phyloP scores from a whole-genome alignment of 1,284 basidiomycete species.

The Apiotrichum domesticum region DNA sequence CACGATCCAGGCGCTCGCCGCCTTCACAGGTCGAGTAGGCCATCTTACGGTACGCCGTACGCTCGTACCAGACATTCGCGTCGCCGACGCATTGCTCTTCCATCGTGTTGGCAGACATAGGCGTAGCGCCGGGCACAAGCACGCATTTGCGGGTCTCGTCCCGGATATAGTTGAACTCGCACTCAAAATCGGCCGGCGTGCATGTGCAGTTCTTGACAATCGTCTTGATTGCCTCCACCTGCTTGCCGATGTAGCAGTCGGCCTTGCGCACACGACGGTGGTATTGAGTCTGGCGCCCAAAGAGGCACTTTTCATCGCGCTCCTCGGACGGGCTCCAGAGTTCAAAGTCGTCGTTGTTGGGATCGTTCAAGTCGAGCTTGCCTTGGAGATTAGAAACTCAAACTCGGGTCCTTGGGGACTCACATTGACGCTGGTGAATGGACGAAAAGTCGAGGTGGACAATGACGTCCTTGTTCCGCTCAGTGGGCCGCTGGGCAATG shows the following conservation, averaged over 20 bases:
- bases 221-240: slow-evolving; percentile 53
- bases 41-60: slow-evolving; percentile 81
- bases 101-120: slow-evolving; percentile 54
- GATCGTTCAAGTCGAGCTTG: slow-evolving; percentile 60
- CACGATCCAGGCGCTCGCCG: slow-evolving; percentile 66
- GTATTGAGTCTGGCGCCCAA: slow-evolving; percentile 82
- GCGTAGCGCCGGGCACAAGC: slow-evolving; percentile 60
- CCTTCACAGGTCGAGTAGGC: slow-evolving; percentile 77
- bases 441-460: slow-evolving; percentile 86
- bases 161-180: slow-evolving; percentile 83
- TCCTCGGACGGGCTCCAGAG: slow-evolving; percentile 87
- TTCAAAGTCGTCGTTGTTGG: slow-evolving; percentile 83
- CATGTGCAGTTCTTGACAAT: slow-evolving; percentile 70
- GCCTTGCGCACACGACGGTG: slow-evolving; percentile 73
- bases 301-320: slow-evolving; percentile 69
- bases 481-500: slow-evolving; percentile 60
- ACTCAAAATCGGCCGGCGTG: slow-evolving; percentile 74
- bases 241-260: slow-evolving; percentile 74
- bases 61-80: slow-evolving; percentile 66
- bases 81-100: slow-evolving; percentile 52
- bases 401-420: slow-evolving; percentile 31
- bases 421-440: slow-evolving; percentile 68
- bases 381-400: slow-evolving; percentile 50
- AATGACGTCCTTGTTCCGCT: slow-evolving; percentile 56
- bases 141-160: slow-evolving; percentile 66